These are phyloP conservation scores for Wallacemonas collosoma DNA, from an alignment of 208 protist species.

Conservation along the genomic window DNA sequence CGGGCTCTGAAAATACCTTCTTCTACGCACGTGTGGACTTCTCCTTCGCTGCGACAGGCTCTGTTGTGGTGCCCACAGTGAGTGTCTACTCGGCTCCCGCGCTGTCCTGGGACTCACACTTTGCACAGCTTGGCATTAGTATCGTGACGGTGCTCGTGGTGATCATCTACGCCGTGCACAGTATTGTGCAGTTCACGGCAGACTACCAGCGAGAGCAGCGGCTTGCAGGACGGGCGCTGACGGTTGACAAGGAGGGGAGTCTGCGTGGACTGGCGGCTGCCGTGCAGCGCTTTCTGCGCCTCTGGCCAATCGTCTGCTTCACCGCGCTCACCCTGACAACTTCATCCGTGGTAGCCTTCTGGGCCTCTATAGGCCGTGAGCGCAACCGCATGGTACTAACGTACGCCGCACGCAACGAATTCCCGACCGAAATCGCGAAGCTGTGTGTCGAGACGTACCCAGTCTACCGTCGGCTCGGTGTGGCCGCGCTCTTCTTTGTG, in stretches of 20 bases:
- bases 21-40: conserved; percentile 22
- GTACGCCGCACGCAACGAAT: conserved; percentile 21
- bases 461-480: conserved; percentile 16
- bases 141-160: conserved; percentile 22
- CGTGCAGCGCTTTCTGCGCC: conserved; percentile 19
- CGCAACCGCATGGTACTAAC: neutral
- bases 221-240: neutral
- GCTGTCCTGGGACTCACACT: conserved; percentile 17
- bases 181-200: conserved; percentile 10
- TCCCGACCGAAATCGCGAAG: conserved; percentile 18
- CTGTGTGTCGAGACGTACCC: conserved; percentile 17
- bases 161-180: conserved; percentile 30
- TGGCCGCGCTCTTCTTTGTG: conserved; percentile 24
- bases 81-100: conserved; percentile 13
- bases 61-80: conserved; percentile 22
- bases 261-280: conserved; percentile 6
- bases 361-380: conserved; percentile 20
- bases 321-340: conserved; percentile 21
- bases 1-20: conserved; percentile 22
- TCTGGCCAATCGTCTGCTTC: conserved; percentile 19
- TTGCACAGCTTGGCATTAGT: conserved; percentile 27
- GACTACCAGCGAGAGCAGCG: conserved; percentile 3
- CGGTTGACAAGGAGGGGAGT: conserved; percentile 14
- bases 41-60: conserved; percentile 21
- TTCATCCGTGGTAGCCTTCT: conserved; percentile 20